Evolutionary conservation across 345 rosid species (phyloP).

Genomic region (Syzygium grande): DNA sequence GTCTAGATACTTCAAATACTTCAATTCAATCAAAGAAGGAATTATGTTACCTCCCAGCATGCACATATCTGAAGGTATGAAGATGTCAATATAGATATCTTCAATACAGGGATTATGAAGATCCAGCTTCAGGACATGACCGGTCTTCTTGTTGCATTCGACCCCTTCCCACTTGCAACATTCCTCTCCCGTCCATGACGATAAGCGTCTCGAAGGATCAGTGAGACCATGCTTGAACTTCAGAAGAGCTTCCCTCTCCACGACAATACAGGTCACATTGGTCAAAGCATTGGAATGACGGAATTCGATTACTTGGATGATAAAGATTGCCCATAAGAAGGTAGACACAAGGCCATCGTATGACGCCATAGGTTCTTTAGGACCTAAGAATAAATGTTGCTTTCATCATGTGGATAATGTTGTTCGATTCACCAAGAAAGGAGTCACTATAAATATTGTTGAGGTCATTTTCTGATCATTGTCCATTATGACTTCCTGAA

Average conservation of each 20-base stretch:
- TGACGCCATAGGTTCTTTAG: neutral
- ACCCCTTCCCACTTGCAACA: neutral
- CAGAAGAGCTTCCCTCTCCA: neutral
- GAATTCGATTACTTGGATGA: neutral
- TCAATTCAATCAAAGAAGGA: neutral
- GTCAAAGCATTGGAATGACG: neutral
- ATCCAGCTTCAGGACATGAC: neutral
- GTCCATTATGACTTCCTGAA: neutral
- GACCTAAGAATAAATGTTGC: neutral
- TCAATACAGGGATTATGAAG: neutral
- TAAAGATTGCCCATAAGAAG: neutral
- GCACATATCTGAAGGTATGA: neutral
- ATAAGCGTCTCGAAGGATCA: neutral
- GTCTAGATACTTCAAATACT: neutral
- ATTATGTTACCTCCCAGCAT: neutral
- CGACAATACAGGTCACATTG: neutral
- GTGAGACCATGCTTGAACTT: neutral
- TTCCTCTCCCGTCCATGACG: neutral
- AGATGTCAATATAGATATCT: too few species aligned
- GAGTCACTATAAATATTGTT: neutral
- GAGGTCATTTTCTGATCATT: neutral
- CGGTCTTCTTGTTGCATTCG: neutral
- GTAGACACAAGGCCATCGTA: neutral
- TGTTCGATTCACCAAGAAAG: neutral
- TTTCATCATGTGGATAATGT: neutral